These are phyloP conservation scores for Isoetes engelmannii DNA, from an alignment of 83 land plant species.

Conservation along the genomic window DNA sequence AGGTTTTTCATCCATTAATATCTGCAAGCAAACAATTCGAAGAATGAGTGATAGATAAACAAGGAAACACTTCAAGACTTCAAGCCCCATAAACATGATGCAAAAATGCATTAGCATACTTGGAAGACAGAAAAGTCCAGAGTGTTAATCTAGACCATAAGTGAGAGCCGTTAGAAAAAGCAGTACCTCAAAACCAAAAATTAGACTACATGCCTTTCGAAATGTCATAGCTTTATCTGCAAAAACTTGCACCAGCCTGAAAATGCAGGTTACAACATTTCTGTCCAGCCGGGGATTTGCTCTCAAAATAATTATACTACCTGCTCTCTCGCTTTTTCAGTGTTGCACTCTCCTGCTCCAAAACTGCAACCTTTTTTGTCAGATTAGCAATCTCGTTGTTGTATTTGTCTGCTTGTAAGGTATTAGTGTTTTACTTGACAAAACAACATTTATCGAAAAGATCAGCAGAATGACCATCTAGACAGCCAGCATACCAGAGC, in stretches of 20 bases:
- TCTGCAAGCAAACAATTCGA: constrained; percentile 21
- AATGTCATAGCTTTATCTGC: constrained; percentile 85
- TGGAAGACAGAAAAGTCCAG: background rate
- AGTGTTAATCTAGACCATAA: background rate
- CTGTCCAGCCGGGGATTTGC: background rate
- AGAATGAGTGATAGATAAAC: background rate
- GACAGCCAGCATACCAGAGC: too few species aligned
- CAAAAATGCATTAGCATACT: background rate
- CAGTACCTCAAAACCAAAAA: constrained; percentile 90
- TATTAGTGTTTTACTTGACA: too few species aligned
- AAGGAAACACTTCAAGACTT: background rate
- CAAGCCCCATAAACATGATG: background rate
- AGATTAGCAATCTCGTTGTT: too few species aligned
- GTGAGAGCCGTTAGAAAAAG: background rate
- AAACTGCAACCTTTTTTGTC: background rate
- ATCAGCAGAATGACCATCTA: too few species aligned
- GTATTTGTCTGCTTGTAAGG: too few species aligned
- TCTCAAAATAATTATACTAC: background rate
- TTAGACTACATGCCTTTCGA: constrained; percentile 77
- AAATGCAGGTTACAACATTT: background rate
- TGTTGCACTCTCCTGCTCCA: constrained; percentile 4
- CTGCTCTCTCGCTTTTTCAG: constrained; percentile 2
- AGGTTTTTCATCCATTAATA: constrained; percentile 83
- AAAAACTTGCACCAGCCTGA: constrained; percentile 67
- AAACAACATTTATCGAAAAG: too few species aligned